Percentiles rank a stretch among this genome's conserved stretches.
These are phyloP conservation scores for Cystobasidiopsis lactophilus DNA, from an alignment of 768 basidiomycete species.

Conservation along the genomic window DNA sequence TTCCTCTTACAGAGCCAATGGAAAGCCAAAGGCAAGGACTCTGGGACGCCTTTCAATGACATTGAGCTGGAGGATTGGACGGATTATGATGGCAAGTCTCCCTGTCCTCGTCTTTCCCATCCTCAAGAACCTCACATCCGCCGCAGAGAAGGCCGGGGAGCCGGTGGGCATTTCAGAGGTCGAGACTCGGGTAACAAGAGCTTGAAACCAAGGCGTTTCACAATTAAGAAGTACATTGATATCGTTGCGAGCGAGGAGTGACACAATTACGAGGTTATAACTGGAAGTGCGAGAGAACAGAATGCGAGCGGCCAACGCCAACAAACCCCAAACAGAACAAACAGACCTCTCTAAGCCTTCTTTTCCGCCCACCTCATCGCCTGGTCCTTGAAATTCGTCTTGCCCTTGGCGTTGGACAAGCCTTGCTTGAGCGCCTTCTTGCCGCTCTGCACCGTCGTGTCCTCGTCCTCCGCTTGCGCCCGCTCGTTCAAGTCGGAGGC, in stretches of 20 bases:
- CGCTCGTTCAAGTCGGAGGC: not conserved
- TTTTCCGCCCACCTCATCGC: no score
- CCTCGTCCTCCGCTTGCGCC: not conserved
- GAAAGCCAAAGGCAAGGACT: not conserved
- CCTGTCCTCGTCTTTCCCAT: not conserved
- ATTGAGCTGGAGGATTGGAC: conserved; percentile 1
- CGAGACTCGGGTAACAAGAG: not conserved
- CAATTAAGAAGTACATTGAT: no score
- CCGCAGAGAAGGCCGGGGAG: not conserved
- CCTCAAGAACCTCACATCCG: not conserved
- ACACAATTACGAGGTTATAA: no score
- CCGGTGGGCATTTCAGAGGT: not conserved
- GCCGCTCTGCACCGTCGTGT: not conserved
- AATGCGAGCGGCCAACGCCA: no score
- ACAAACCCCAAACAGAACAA: no score
- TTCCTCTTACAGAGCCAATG: not conserved
- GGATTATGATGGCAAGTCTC: conserved; percentile 1
- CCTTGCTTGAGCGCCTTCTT: no score
- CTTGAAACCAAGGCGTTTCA: no score
- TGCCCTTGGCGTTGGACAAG: no score
- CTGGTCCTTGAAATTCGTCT: no score
- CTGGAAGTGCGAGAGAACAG: no score
- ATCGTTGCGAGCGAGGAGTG: no score
- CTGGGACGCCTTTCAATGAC: not conserved
- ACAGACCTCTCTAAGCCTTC: no score